Conservation (phyloP, 139 green algal species). For the Haematococcus lacustris region DNA sequence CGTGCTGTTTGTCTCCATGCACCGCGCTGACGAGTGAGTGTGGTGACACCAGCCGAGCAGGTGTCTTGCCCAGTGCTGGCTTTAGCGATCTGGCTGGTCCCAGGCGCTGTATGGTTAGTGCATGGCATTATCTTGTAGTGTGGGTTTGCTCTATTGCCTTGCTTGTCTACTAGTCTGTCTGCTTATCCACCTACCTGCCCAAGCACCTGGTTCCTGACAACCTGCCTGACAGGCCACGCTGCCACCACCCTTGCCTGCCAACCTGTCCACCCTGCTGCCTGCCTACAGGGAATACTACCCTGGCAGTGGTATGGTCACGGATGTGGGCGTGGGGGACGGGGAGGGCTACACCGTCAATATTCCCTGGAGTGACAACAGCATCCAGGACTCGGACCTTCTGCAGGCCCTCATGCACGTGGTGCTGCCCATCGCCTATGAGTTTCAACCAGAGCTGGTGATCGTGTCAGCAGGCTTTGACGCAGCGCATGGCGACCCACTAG, state of each 20-base stretch:
- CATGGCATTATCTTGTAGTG: no score
- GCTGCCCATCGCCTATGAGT: slow-evolving; percentile 54
- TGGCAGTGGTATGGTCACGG: slow-evolving; percentile 27
- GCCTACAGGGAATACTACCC: slow-evolving; percentile 52
- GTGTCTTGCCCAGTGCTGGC: no score
- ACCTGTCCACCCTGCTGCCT: neutral
- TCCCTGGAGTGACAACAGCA: slow-evolving; percentile 22
- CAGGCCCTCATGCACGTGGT: slow-evolving; percentile 51
- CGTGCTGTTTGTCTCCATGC: slow-evolving; percentile 63
- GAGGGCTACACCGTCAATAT: slow-evolving; percentile 59
- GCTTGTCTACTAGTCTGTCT: no score
- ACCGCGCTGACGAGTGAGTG: slow-evolving; percentile 39
- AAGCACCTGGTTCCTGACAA: no score
- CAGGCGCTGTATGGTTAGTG: no score
- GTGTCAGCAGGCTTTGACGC: slow-evolving; percentile 69
- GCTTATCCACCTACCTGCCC: no score
- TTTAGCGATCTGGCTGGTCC: no score
- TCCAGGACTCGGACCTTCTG: slow-evolving; percentile 48
- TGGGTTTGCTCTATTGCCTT: no score
- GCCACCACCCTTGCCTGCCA: no score
- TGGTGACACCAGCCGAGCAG: neutral
- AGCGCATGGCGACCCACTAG: slow-evolving; percentile 39
- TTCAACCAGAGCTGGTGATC: slow-evolving; percentile 56
- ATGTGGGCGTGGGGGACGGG: slow-evolving; percentile 31
- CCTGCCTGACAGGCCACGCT: no score